Percentiles rank a stretch among this genome's conserved stretches.
phyloP scores from a whole-genome alignment of 495 filamentous ascomycete species.

The Letharia columbiana region DNA sequence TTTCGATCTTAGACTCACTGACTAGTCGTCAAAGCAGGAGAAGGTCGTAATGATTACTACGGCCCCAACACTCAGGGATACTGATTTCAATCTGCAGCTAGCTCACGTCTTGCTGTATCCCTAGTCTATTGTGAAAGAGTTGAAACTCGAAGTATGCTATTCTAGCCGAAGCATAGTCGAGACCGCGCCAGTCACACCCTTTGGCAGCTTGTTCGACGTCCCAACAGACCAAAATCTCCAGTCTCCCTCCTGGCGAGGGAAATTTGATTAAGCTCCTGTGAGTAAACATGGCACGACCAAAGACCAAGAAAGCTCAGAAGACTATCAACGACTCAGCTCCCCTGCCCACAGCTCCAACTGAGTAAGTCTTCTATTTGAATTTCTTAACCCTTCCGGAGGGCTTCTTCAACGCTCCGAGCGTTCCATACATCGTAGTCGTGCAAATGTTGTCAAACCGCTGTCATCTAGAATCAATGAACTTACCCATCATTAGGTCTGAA shows the following conservation, averaged over 20 bases:
- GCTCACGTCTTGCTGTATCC: no score
- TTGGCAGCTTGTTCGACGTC: not conserved
- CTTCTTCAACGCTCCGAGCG: not conserved
- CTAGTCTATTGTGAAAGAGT: no score
- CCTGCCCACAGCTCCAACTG: not conserved
- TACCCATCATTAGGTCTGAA: not conserved
- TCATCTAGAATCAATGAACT: not conserved
- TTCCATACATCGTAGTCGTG: not conserved
- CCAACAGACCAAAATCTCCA: not conserved
- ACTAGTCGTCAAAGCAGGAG: no score
- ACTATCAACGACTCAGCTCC: not conserved
- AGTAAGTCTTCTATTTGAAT: not conserved
- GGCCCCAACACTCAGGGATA: no score
- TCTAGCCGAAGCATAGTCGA: no score
- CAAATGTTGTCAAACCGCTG: not conserved
- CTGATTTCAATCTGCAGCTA: no score
- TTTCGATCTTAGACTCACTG: no score
- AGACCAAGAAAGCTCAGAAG: not conserved
- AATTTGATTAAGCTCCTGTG: not conserved
- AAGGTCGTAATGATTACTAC: no score
- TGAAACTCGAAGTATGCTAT: no score
- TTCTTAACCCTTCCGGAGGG: not conserved
- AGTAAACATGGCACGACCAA: not conserved
- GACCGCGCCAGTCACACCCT: not conserved
- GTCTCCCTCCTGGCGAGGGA: not conserved